A percentile compares a stretch with the other conserved stretches of the same genome.
Conservation (phyloP, 805 yeast genomes). For the Pichia kluyveri region DNA sequence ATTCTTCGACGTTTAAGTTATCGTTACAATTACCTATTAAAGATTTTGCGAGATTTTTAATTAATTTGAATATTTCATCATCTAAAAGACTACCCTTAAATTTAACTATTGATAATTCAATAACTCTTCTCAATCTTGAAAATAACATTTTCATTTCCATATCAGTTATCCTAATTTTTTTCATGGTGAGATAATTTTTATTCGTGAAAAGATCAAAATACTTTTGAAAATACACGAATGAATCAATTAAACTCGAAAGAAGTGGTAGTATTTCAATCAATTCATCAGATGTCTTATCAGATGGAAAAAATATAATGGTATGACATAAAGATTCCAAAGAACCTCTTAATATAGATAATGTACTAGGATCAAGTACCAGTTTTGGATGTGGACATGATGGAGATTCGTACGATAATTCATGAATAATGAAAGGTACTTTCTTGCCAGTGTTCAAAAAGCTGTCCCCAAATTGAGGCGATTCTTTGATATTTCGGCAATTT, state of each 20-base stretch:
- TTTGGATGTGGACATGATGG: constrained; percentile 56
- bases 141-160: constrained; percentile 8
- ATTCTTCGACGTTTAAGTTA: background rate
- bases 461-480: too few relatives aligned
- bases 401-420: constrained; percentile 18
- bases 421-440: constrained; percentile 1
- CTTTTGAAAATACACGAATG: constrained; percentile 32
- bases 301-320: constrained; percentile 49
- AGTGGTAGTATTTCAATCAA: constrained; percentile 48
- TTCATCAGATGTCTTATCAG: constrained; percentile 28
- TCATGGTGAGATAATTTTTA: background rate
- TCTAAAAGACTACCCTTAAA: constrained; percentile 68
- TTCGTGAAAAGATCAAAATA: constrained; percentile 13
- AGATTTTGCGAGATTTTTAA: background rate
- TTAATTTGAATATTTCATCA: constrained; percentile 35
- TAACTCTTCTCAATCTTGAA: constrained; percentile 5
- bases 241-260: constrained; percentile 36
- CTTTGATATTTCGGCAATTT: too few relatives aligned
- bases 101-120: constrained; percentile 29
- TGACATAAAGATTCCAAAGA: constrained; percentile 71
- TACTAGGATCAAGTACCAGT: constrained; percentile 38
- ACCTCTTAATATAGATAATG: constrained; percentile 40
- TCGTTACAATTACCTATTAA: background rate
- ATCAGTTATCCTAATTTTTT: constrained; percentile 1
- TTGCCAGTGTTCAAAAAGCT: background rate